Conservation (phyloP, 2,329 filamentous ascomycete genomes). For the Aspergillus puulaauensis region DNA sequence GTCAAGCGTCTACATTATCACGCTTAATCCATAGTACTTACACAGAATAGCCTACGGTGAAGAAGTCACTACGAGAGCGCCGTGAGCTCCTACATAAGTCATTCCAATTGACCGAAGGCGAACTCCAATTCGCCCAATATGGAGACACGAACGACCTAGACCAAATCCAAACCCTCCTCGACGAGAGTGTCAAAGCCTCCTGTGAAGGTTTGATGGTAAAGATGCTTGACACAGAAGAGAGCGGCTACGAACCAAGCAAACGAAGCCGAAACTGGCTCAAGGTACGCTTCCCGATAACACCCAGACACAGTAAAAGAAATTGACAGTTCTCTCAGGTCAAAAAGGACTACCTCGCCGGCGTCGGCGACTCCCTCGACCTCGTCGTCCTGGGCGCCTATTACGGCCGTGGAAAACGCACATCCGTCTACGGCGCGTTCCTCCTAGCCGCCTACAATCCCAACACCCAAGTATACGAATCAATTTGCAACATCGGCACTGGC, state of each 20-base stretch:
- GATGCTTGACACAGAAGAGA: slow-evolving; percentile 92
- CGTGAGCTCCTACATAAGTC: slow-evolving; percentile 71
- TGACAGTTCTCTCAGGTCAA: slow-evolving; percentile 64
- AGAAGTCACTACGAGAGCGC: slow-evolving; percentile 80
- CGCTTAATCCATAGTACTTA: slow-evolving; percentile 8
- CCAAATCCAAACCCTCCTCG: slow-evolving; percentile 86
- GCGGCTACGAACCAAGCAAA: slow-evolving; percentile 93
- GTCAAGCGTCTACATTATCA: not conserved
- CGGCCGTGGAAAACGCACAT: slow-evolving; percentile 92
- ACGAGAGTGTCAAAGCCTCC: slow-evolving; percentile 91
- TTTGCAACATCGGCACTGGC: slow-evolving; percentile 98
- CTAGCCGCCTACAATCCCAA: slow-evolving; percentile 86
- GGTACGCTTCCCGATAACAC: slow-evolving; percentile 47
- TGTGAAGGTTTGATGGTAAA: slow-evolving; percentile 99
- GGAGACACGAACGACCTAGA: slow-evolving; percentile 88
- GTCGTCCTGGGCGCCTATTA: slow-evolving; percentile 94
- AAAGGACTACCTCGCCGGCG: slow-evolving; percentile 92
- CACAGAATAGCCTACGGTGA: slow-evolving; percentile 65
- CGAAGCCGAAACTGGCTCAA: slow-evolving; percentile 98
- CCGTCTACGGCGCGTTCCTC: slow-evolving; percentile 92
- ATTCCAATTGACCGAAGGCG: slow-evolving; percentile 78
- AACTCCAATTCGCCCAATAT: slow-evolving; percentile 85
- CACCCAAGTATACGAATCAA: slow-evolving; percentile 83
- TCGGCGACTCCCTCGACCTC: slow-evolving; percentile 93
- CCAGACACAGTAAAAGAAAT: not conserved